phyloP scores from a whole-genome alignment of 1,139 yeast species.

The Pichia sp. region DNA sequence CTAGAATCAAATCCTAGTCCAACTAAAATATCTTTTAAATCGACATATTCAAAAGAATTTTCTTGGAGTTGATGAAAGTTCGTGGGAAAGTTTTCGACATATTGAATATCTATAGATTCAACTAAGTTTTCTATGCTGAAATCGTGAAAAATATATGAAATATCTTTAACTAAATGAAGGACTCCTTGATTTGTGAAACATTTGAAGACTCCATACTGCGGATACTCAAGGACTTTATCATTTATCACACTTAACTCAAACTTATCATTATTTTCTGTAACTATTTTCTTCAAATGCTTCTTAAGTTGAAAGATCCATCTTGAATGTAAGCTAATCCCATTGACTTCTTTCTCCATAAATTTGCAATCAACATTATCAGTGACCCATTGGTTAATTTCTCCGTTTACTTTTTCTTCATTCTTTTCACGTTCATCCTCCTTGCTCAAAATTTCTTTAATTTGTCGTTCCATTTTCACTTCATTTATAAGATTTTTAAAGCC shows the following conservation, averaged over 20 bases:
- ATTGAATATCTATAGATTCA: constrained; percentile 2
- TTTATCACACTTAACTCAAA: not conserved
- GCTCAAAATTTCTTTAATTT: constrained; percentile 2
- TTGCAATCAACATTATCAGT: constrained; percentile 1
- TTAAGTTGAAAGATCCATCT: constrained; percentile 6
- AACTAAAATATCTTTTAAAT: not conserved
- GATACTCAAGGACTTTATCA: not conserved
- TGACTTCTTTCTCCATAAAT: constrained; percentile 1
- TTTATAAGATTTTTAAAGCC: constrained; percentile 2
- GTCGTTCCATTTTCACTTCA: constrained; percentile 7
- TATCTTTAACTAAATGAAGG: not conserved
- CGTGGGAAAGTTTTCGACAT: constrained; percentile 6
- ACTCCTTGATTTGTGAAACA: constrained; percentile 5
- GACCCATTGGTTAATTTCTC: constrained; percentile 8
- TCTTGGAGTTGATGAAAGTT: not conserved
- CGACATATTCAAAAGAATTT: not conserved
- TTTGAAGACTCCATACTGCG: constrained; percentile 10
- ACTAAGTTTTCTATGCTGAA: not conserved
- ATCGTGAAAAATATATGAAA: constrained; percentile 2
- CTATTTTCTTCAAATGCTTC: constrained; percentile 1
- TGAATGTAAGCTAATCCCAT: constrained; percentile 1
- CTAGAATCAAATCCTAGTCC: constrained; percentile 9
- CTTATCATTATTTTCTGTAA: not conserved
- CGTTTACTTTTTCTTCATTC: not conserved
- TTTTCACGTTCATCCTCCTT: not conserved